Conservation (phyloP, 2,329 filamentous ascomycete species). For the Teratosphaeria viscida region DNA sequence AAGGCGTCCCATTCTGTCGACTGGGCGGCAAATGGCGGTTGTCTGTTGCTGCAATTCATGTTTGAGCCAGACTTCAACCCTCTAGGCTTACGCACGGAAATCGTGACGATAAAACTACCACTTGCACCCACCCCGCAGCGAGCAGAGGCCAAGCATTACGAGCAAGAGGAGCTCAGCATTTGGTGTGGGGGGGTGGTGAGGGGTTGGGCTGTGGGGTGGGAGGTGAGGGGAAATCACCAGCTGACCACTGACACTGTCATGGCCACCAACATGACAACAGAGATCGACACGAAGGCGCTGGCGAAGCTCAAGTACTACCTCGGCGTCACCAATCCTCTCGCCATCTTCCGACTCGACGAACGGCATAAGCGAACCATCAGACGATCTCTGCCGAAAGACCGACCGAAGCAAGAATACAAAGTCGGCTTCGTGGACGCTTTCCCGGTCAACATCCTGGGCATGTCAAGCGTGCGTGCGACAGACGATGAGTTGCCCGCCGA, state of each 20-base stretch:
- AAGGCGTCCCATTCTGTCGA: constrained; percentile 28
- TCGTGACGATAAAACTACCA: constrained; percentile 54
- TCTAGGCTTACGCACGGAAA: constrained; percentile 28
- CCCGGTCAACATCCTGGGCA: constrained; percentile 57
- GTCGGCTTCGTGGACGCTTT: constrained; percentile 64
- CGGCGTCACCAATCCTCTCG: constrained; percentile 55
- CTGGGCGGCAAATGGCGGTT: constrained; percentile 45
- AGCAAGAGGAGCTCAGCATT: constrained; percentile 50
- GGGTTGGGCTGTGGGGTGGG: no score
- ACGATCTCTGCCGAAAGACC: constrained; percentile 50
- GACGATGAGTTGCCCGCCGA: constrained; percentile 46
- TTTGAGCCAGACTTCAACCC: constrained; percentile 27
- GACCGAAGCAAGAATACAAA: constrained; percentile 53
- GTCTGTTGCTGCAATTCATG: constrained; percentile 58
- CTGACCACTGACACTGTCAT: constrained; percentile 45
- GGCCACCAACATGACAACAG: constrained; percentile 35
- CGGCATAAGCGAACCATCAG: constrained; percentile 47
- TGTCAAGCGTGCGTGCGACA: constrained; percentile 53
- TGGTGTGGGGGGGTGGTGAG: no score
- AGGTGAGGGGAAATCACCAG: no score
- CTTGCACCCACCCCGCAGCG: constrained; percentile 50
- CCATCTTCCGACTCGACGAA: constrained; percentile 55
- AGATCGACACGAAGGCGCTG: constrained; percentile 45
- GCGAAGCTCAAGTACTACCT: constrained; percentile 54
- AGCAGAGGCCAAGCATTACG: constrained; percentile 50